Percentiles rank a stretch among this genome's conserved stretches.
These are phyloP conservation scores for Aegilops tauschii DNA, from an alignment of 176 grass and related monocot species.

Conservation along the genomic window DNA sequence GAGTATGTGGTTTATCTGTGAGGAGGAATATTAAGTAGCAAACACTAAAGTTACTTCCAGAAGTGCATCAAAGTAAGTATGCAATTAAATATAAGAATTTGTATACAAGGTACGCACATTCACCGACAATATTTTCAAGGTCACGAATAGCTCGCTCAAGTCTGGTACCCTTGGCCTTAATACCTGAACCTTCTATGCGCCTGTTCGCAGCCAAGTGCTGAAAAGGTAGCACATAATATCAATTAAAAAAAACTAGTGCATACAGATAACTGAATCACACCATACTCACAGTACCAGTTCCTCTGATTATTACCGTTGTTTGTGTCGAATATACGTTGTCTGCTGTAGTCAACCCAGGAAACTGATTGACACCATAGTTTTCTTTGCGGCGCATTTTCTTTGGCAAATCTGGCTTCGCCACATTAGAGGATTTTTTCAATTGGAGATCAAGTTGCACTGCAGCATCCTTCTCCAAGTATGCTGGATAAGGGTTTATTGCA, in stretches of 20 bases:
- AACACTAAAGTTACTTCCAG: constrained; percentile 29
- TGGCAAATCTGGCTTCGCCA: constrained; percentile 30
- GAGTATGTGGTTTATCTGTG: constrained; percentile 57
- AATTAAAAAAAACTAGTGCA: constrained; percentile 13
- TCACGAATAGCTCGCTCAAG: constrained; percentile 78
- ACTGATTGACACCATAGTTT: constrained; percentile 30
- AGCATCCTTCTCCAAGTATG: constrained; percentile 43
- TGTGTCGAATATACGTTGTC: constrained; percentile 43
- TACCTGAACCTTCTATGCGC: constrained; percentile 42
- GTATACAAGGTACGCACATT: constrained; percentile 42
- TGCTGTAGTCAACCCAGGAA: constrained; percentile 38
- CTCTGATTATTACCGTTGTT: constrained; percentile 37
- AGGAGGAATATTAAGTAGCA: constrained; percentile 30
- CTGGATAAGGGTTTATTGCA: constrained; percentile 34
- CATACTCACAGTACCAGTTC: constrained; percentile 1
- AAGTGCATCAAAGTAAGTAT: constrained; percentile 9
- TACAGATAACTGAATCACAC: not conserved
- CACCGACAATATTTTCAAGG: constrained; percentile 71
- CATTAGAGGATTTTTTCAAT: constrained; percentile 41
- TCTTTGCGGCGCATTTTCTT: constrained; percentile 35
- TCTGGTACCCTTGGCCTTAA: constrained; percentile 68
- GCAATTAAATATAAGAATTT: not conserved
- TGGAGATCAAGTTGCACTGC: constrained; percentile 39
- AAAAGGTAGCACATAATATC: constrained; percentile 33
- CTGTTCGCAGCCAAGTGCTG: constrained; percentile 42